A percentile compares a stretch with the other conserved stretches of the same genome.
phyloP scores from a whole-genome alignment of 345 rosid genomes.

The Ailanthus altissimus region DNA sequence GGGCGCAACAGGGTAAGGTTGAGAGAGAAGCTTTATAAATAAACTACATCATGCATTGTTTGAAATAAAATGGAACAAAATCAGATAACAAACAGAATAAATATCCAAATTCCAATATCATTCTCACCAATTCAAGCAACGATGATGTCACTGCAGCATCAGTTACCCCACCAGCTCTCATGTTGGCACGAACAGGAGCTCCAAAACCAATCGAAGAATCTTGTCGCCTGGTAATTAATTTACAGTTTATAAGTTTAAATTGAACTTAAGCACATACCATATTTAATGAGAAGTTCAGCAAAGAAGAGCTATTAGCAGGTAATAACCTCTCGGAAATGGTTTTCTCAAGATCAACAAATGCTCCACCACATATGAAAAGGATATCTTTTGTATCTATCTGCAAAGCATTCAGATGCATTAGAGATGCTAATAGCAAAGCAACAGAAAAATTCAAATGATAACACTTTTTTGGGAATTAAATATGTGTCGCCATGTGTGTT shows the following conservation, averaged over 20 bases:
- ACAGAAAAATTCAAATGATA: not conserved
- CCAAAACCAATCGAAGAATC: slow-evolving; percentile 98
- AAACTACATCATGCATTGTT: not conserved
- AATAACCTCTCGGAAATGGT: slow-evolving; percentile 90
- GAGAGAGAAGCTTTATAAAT: not conserved
- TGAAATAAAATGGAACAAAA: not conserved
- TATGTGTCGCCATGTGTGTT: no score
- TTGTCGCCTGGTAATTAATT: slow-evolving; percentile 63
- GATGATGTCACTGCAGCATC: slow-evolving; percentile 78
- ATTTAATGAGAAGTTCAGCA: slow-evolving; percentile 3
- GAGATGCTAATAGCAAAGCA: not conserved
- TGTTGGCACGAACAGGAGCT: slow-evolving; percentile 95
- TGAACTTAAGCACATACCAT: slow-evolving; percentile 8
- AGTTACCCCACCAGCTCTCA: slow-evolving; percentile 72
- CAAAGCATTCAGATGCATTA: slow-evolving; percentile 15
- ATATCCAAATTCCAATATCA: slow-evolving; percentile 5
- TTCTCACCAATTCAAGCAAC: slow-evolving; percentile 81
- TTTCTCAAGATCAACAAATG: slow-evolving; percentile 89
- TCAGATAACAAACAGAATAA: not conserved
- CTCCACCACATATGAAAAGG: slow-evolving; percentile 96
- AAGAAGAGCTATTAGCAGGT: slow-evolving; percentile 7
- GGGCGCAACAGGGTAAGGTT: not conserved
- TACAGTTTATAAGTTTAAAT: slow-evolving; percentile 17
- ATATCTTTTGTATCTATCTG: slow-evolving; percentile 95
- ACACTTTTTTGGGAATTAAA: not conserved